Conservation (phyloP, 805 yeast genomes). For the Candida adriatica region DNA sequence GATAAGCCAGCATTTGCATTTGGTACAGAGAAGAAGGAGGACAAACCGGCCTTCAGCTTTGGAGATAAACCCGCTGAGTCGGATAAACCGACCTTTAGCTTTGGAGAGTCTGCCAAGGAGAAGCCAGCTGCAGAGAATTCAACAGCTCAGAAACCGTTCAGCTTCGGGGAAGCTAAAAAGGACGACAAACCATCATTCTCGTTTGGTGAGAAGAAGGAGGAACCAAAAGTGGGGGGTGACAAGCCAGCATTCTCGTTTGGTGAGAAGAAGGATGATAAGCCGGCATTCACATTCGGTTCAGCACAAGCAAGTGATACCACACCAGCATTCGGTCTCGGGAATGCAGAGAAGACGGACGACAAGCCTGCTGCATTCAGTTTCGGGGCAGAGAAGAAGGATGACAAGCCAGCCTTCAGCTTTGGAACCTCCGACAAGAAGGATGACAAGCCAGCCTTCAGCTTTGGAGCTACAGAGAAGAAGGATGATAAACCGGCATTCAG, state of each 20-base stretch:
- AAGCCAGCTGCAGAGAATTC: too few species aligned
- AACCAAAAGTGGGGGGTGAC: too few species aligned
- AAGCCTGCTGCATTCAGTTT: neutral
- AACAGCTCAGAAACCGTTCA: too few species aligned
- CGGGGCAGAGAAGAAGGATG: neutral
- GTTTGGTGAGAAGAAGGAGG: too few species aligned
- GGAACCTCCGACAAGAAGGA: slow-evolving; percentile 1
- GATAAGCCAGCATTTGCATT: slow-evolving; percentile 2
- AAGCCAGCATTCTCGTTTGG: slow-evolving; percentile 16
- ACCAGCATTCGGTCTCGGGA: neutral
- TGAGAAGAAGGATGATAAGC: neutral
- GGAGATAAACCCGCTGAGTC: slow-evolving; percentile 4
- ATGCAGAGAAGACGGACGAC: neutral
- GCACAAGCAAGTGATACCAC: slow-evolving; percentile 1
- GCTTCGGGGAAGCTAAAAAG: too few species aligned
- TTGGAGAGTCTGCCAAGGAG: slow-evolving; percentile 3
- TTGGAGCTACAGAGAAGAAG: slow-evolving; percentile 2
- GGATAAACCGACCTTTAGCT: slow-evolving; percentile 7
- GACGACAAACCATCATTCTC: slow-evolving; percentile 4
- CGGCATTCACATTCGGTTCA: slow-evolving; percentile 6
- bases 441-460: neutral
- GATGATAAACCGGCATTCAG: slow-evolving; percentile 2
- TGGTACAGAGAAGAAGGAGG: slow-evolving; percentile 1
- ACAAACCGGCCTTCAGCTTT: neutral
- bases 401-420: slow-evolving; percentile 1